These are phyloP conservation scores for Malassezia arunalokei DNA, from an alignment of 1,284 basidiomycete species.

Conservation along the genomic window DNA sequence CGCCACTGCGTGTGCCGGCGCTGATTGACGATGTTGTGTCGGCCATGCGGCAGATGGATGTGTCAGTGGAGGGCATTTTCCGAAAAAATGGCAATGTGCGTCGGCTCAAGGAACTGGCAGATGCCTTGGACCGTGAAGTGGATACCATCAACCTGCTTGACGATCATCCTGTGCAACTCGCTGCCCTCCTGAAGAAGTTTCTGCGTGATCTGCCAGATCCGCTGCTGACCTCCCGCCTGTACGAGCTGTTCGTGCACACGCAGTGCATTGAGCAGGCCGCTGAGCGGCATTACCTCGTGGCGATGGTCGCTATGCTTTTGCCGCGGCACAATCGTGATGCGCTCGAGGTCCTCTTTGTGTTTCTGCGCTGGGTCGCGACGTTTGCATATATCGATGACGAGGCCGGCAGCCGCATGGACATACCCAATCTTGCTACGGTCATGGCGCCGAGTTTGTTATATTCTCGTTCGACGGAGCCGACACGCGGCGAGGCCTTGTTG, in stretches of 20 bases:
- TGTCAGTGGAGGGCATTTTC: constrained; percentile 98
- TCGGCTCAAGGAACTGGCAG: constrained; percentile 74
- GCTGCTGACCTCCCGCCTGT: constrained; percentile 82
- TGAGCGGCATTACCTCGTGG: constrained; percentile 67
- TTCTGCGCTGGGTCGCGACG: constrained; percentile 97
- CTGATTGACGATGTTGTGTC: constrained; percentile 96
- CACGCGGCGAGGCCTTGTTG: constrained; percentile 83
- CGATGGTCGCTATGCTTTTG: constrained; percentile 72
- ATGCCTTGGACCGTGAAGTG: constrained; percentile 84
- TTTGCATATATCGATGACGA: constrained; percentile 97
- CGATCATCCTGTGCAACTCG: constrained; percentile 93
- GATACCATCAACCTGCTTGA: constrained; percentile 69
- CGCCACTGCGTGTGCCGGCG: constrained; percentile 75
- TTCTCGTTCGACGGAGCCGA: constrained; percentile 70
- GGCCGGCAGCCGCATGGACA: constrained; percentile 97
- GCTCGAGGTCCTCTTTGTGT: constrained; percentile 93
- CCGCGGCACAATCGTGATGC: constrained; percentile 91
- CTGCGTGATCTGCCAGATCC: constrained; percentile 92
- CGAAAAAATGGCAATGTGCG: constrained; percentile 96
- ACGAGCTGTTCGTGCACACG: constrained; percentile 73
- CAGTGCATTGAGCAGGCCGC: constrained; percentile 60
- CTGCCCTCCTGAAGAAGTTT: constrained; percentile 92
- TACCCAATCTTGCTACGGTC: constrained; percentile 91
- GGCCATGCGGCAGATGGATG: constrained; percentile 98
- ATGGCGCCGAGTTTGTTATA: constrained; percentile 89